These are phyloP conservation scores for Coemansia sp. DNA, from an alignment of 192 early-diverging fungal genomes.

Conservation along the genomic window DNA sequence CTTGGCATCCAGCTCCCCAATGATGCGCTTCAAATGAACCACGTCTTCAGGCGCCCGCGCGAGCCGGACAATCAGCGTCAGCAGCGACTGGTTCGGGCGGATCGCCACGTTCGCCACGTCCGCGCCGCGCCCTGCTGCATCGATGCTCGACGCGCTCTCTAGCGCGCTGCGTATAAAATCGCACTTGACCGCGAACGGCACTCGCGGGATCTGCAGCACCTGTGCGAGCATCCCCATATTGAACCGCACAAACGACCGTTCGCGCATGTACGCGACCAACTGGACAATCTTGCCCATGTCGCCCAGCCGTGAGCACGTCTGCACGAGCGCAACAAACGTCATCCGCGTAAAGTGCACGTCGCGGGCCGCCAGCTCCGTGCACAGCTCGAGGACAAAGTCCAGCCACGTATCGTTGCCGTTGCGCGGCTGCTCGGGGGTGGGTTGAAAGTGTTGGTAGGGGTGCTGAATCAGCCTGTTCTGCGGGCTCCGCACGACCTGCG, in stretches of 20 bases:
- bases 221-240: slow-evolving; percentile 23
- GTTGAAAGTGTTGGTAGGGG: background rate
- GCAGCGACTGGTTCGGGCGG: background rate
- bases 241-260: slow-evolving; percentile 5
- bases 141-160: background rate
- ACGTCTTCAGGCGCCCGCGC: background rate
- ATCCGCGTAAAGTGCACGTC: slow-evolving; percentile 12
- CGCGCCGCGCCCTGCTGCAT: background rate
- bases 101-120: background rate
- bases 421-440: background rate
- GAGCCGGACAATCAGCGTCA: background rate
- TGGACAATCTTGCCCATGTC: background rate
- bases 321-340: too few relatives aligned
- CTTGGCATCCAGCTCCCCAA: too few relatives aligned
- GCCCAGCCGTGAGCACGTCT: slow-evolving; percentile 8
- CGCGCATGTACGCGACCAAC: slow-evolving; percentile 5
- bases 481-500: slow-evolving; percentile 1
- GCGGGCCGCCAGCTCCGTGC: background rate
- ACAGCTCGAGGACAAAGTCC: slow-evolving; percentile 12
- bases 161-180: background rate
- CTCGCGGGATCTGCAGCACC: background rate
- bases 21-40: background rate
- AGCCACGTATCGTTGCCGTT: slow-evolving; percentile 16
- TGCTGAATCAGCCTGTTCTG: background rate
- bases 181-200: slow-evolving; percentile 5